Percentiles rank a stretch among this genome's conserved stretches.
phyloP scores from a whole-genome alignment of 106 monocot genomes.

The Allium fistulosum region DNA sequence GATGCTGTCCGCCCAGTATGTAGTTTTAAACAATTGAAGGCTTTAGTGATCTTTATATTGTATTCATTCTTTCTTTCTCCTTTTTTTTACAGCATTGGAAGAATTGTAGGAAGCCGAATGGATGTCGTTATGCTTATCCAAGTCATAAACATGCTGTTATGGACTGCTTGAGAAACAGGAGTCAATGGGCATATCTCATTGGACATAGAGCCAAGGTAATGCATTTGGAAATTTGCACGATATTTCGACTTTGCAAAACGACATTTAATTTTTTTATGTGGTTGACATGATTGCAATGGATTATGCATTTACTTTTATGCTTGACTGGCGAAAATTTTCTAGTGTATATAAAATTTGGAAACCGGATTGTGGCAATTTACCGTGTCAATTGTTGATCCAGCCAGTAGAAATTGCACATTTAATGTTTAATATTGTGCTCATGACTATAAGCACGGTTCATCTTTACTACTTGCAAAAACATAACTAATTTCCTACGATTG shows the following conservation, averaged over 20 bases:
- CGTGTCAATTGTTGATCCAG: too few relatives aligned
- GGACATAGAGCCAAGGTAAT: constrained; percentile 65
- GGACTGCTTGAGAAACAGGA: constrained; percentile 74
- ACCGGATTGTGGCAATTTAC: too few relatives aligned
- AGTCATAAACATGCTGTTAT: constrained; percentile 76
- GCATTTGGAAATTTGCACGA: too few relatives aligned
- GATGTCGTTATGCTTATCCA: constrained; percentile 70
- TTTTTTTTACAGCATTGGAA: constrained; percentile 63
- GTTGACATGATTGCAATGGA: not conserved
- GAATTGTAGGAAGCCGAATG: constrained; percentile 74
- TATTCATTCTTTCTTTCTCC: not conserved
- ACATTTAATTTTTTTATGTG: not conserved
- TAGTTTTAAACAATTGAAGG: not conserved
- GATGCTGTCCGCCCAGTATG: constrained; percentile 66
- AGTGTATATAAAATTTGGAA: too few relatives aligned
- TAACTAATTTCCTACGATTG: too few relatives aligned
- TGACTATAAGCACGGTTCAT: too few relatives aligned
- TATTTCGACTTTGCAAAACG: too few relatives aligned
- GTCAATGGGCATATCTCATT: constrained; percentile 88
- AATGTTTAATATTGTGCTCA: too few relatives aligned
- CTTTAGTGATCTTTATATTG: not conserved
- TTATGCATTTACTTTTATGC: not conserved
- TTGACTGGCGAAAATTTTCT: too few relatives aligned
- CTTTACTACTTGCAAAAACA: too few relatives aligned
- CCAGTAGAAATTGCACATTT: too few relatives aligned